A percentile compares a stretch with the other conserved stretches of the same genome.
These are phyloP conservation scores for Periconia macrospinosa DNA, from an alignment of 2,329 filamentous ascomycete species.

Conservation along the genomic window DNA sequence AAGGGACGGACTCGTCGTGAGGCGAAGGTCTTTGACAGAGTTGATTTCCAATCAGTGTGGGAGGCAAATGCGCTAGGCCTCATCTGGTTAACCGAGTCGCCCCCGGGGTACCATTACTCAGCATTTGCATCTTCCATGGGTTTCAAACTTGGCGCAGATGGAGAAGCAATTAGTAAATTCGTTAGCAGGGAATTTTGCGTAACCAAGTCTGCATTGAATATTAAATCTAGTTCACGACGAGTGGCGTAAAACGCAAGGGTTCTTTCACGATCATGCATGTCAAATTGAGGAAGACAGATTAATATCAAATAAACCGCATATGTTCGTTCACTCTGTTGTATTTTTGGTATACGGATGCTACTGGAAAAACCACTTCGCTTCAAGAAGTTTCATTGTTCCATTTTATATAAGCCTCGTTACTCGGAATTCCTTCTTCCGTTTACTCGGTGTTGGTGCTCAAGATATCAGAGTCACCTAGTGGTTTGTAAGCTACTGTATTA, in stretches of 20 bases:
- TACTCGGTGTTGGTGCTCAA: constrained; percentile 69
- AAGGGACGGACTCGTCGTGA: constrained; percentile 12
- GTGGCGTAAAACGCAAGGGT: no score
- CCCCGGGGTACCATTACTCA: constrained; percentile 7
- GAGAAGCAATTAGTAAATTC: no score
- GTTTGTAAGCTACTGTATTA: not conserved
- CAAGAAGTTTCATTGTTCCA: not conserved
- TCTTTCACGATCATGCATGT: no score
- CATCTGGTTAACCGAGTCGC: constrained; percentile 6
- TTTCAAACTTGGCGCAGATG: no score
- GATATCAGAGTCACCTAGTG: constrained; percentile 79
- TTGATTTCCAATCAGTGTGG: constrained; percentile 23
- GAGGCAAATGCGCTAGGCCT: constrained; percentile 3
- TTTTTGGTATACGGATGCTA: no score
- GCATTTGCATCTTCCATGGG: constrained; percentile 8
- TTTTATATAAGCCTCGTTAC: constrained; percentile 5
- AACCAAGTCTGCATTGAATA: no score
- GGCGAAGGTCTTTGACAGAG: constrained; percentile 13
- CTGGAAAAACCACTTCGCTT: no score
- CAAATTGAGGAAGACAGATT: no score
- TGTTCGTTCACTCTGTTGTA: no score
- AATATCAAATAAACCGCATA: no score
- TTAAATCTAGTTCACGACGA: no score
- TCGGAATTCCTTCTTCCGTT: constrained; percentile 9
- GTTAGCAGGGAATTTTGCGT: no score